Conservation (phyloP, 345 rosid genomes). For the Geranium rotundifolium region DNA sequence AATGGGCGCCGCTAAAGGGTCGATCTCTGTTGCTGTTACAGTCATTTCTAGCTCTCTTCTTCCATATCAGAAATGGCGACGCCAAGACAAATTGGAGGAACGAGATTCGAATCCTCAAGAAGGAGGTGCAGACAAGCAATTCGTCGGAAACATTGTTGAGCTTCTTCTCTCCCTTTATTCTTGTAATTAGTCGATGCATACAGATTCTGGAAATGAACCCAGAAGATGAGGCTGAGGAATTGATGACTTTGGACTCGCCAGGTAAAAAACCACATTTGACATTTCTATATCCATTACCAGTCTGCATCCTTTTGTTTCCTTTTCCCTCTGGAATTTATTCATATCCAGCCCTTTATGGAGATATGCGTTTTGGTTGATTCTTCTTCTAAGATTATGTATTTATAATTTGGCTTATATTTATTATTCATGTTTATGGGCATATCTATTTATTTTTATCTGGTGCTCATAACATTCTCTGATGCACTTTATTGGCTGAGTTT, state of each 20-base stretch:
- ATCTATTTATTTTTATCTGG: neutral
- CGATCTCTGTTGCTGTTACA: no score
- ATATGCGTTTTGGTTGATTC: neutral
- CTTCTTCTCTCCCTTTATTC: conserved; percentile 20
- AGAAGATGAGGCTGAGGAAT: conserved; percentile 94
- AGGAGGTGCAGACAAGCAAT: conserved; percentile 76
- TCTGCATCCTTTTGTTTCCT: neutral
- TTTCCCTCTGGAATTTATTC: neutral
- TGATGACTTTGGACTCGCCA: conserved; percentile 99
- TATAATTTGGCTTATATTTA: no score
- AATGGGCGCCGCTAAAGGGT: no score
- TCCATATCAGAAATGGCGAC: conserved; percentile 43
- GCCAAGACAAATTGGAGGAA: conserved; percentile 65
- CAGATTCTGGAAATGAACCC: conserved; percentile 98
- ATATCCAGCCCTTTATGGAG: neutral
- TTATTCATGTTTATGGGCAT: neutral
- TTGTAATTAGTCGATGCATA: neutral
- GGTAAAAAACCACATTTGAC: conserved; percentile 20
- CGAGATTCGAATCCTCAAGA: conserved; percentile 91
- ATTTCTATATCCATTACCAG: neutral
- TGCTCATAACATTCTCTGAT: neutral
- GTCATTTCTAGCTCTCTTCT: neutral
- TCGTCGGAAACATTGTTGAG: conserved; percentile 98
- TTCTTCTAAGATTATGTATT: neutral
- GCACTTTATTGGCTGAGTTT: no score